Conservation (phyloP, 2,329 filamentous ascomycete species). For the Parascedosporium putredinis region DNA sequence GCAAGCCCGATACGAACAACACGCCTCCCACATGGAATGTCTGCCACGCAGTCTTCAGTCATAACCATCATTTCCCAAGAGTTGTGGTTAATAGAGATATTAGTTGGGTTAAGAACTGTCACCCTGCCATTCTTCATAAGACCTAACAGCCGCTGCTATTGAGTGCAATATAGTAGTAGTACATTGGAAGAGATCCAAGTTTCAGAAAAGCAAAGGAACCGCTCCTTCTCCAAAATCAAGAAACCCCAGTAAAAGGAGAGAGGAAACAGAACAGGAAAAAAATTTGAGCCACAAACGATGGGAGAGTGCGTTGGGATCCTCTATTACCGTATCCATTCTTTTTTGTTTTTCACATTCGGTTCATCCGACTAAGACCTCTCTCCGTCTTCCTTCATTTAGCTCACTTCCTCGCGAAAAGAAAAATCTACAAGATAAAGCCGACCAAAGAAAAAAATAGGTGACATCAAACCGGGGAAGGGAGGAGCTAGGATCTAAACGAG, state of each 20-base stretch:
- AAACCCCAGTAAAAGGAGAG: not conserved
- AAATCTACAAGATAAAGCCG: conserved; percentile 7
- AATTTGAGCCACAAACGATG: not conserved
- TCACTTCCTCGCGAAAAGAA: not conserved
- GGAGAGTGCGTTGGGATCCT: not conserved
- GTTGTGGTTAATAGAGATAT: too few species aligned
- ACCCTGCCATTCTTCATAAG: too few species aligned
- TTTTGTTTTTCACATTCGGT: not conserved
- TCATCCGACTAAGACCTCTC: not conserved
- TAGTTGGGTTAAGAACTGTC: too few species aligned
- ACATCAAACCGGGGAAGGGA: not conserved
- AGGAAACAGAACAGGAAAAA: not conserved
- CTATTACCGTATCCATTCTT: not conserved
- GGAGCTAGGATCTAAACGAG: not conserved
- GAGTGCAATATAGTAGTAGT: too few species aligned
- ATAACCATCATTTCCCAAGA: too few species aligned
- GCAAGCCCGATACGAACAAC: too few species aligned
- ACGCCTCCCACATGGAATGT: too few species aligned
- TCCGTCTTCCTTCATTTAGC: conserved; percentile 1
- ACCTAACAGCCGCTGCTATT: too few species aligned
- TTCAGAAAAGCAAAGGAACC: not conserved
- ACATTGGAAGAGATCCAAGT: not conserved
- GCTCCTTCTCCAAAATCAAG: too few species aligned
- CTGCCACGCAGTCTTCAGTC: too few species aligned
- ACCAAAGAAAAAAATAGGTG: not conserved